phyloP scores from a whole-genome alignment of 2,329 filamentous ascomycete genomes.

The Curvularia hawaiiensis region DNA sequence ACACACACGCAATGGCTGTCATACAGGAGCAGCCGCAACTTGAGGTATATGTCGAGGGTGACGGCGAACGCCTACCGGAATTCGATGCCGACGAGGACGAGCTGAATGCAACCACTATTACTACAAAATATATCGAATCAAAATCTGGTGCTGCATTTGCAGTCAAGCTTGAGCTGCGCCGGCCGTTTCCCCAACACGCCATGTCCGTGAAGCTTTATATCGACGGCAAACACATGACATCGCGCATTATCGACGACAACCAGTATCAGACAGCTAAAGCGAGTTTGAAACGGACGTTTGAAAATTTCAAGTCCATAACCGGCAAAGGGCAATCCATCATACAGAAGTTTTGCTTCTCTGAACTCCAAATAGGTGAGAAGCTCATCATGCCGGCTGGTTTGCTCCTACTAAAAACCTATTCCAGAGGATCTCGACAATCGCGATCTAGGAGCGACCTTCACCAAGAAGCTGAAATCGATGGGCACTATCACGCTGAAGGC shows the following conservation, averaged over 20 bases:
- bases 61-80: conserved; percentile 28
- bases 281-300: background rate
- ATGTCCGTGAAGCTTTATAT: background rate
- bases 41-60: conserved; percentile 25
- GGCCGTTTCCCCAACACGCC: background rate
- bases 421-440: conserved; percentile 12
- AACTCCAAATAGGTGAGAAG: conserved; percentile 19
- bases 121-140: conserved; percentile 43
- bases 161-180: conserved; percentile 7
- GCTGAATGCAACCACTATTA: background rate
- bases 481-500: conserved; percentile 24
- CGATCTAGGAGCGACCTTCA: background rate
- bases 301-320: background rate
- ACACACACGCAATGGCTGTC: conserved; percentile 26
- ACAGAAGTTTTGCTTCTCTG: conserved; percentile 30
- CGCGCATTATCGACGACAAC: background rate
- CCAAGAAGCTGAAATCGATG: conserved; percentile 16
- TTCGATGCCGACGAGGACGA: conserved; percentile 29
- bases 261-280: background rate
- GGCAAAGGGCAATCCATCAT: background rate
- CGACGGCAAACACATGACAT: background rate
- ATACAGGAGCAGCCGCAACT: conserved; percentile 16
- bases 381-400: background rate
- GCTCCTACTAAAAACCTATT: background rate
- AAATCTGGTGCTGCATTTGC: conserved; percentile 32